phyloP scores from a whole-genome alignment of 2,329 filamentous ascomycete genomes.

The Penicillium occitanis region DNA sequence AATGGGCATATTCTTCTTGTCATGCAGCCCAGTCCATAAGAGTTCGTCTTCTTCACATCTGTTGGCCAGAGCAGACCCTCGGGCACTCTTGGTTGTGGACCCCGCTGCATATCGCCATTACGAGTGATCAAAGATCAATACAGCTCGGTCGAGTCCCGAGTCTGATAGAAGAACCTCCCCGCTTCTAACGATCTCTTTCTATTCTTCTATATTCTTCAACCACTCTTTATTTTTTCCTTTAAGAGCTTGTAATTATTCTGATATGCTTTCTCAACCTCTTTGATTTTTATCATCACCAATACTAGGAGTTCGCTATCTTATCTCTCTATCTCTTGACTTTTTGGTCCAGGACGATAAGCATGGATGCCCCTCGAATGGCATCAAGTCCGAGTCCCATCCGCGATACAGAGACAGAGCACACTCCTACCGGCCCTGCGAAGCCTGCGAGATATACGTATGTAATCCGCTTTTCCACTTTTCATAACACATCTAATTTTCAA shows the following conservation, averaged over 20 bases:
- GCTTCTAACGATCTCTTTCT: background rate
- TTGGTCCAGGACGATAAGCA: slow-evolving; percentile 18
- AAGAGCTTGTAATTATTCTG: background rate
- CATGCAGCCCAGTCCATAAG: background rate
- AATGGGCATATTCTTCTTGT: slow-evolving; percentile 2
- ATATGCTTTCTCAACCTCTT: background rate
- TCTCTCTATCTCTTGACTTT: slow-evolving; percentile 21
- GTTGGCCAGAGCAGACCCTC: background rate
- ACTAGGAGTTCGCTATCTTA: background rate
- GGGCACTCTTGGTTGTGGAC: background rate
- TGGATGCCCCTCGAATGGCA: slow-evolving; percentile 24
- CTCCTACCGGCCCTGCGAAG: slow-evolving; percentile 22
- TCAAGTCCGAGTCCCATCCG: slow-evolving; percentile 14
- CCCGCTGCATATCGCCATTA: slow-evolving; percentile 6
- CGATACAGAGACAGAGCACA: slow-evolving; percentile 21
- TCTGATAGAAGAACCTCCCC: slow-evolving; percentile 7
- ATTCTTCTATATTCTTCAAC: background rate
- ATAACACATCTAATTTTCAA: background rate
- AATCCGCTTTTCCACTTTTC: background rate
- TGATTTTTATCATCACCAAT: background rate
- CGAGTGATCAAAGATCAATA: background rate
- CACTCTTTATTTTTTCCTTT: background rate
- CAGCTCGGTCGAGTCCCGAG: background rate
- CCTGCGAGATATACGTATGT: slow-evolving; percentile 33
- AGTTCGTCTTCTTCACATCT: background rate